phyloP scores from a whole-genome alignment of 352 stramenopile species.

The Elongisporangium anandrum region DNA sequence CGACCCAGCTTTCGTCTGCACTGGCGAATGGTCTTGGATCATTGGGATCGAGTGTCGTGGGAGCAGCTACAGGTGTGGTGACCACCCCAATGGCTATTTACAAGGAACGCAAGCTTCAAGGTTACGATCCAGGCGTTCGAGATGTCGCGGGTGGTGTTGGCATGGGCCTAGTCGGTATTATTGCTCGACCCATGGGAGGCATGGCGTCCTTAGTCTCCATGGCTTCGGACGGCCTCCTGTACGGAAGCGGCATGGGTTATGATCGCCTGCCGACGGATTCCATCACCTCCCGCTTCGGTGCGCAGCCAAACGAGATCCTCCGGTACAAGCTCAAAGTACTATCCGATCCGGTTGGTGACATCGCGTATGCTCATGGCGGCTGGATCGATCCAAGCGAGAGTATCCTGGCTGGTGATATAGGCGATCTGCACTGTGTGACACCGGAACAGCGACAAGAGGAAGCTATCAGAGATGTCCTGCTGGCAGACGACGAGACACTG shows the following conservation, averaged over 20 bases:
- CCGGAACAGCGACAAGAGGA: conserved; percentile 21
- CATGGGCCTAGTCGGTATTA: conserved; percentile 75
- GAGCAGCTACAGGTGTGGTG: conserved; percentile 68
- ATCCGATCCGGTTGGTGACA: conserved; percentile 33
- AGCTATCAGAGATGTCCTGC: conserved; percentile 24
- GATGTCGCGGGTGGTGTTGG: conserved; percentile 69
- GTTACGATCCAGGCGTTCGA: conserved; percentile 48
- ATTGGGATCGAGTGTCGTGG: conserved; percentile 70
- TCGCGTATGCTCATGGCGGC: conserved; percentile 62
- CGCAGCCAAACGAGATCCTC: conserved; percentile 58
- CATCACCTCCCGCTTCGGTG: conserved; percentile 30
- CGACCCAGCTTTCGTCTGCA: conserved; percentile 56
- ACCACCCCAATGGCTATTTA: conserved; percentile 75
- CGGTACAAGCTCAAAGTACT: conserved; percentile 80
- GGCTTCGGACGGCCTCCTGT: conserved; percentile 69
- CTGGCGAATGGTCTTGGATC: conserved; percentile 63
- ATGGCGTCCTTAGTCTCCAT: conserved; percentile 74
- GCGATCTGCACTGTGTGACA: conserved; percentile 23
- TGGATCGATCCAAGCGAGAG: conserved; percentile 40
- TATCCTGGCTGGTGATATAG: conserved; percentile 11
- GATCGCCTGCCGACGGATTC: conserved; percentile 28
- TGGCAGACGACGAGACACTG: conserved; percentile 18
- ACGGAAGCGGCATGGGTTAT: conserved; percentile 45
- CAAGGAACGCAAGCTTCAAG: conserved; percentile 59
- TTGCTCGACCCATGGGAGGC: conserved; percentile 72